These are phyloP conservation scores for Irpex rosettiformis DNA, from an alignment of 1,284 basidiomycete genomes.

Conservation along the genomic window DNA sequence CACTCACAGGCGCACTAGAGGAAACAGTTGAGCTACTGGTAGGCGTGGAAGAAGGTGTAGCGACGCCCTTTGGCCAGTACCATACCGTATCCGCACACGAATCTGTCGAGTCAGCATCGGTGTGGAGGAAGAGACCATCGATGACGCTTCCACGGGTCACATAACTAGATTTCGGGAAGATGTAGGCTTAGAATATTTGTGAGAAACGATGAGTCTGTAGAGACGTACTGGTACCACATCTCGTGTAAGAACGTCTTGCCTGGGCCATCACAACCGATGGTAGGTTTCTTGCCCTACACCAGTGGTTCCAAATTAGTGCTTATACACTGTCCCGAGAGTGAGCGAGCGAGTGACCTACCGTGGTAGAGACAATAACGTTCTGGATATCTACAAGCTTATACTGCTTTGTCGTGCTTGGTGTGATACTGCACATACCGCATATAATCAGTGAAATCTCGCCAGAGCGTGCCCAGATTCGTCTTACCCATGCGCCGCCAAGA, in stretches of 20 bases:
- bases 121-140: constrained; percentile 10
- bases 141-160: constrained; percentile 14
- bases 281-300: constrained; percentile 10
- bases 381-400: constrained; percentile 11
- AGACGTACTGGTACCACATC: constrained; percentile 10
- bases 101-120: constrained; percentile 10
- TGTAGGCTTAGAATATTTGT: background rate
- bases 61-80: constrained; percentile 14
- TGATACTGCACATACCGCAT: constrained; percentile 1
- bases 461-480: no score
- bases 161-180: constrained; percentile 3
- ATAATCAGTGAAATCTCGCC: background rate
- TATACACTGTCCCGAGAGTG: background rate
- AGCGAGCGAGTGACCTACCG: constrained; percentile 1
- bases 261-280: constrained; percentile 9
- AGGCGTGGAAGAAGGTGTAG: constrained; percentile 8
- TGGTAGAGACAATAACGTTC: constrained; percentile 1
- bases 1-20: no score
- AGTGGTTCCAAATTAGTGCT: background rate
- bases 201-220: background rate
- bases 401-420: constrained; percentile 8
- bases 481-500: constrained; percentile 10
- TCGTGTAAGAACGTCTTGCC: constrained; percentile 10
- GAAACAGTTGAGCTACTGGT: constrained; percentile 1
- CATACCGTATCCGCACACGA: constrained; percentile 9